Percentiles rank a stretch among this genome's conserved stretches.
Conservation (phyloP, 2,329 filamentous ascomycete genomes). For the Alternaria conjuncta region DNA sequence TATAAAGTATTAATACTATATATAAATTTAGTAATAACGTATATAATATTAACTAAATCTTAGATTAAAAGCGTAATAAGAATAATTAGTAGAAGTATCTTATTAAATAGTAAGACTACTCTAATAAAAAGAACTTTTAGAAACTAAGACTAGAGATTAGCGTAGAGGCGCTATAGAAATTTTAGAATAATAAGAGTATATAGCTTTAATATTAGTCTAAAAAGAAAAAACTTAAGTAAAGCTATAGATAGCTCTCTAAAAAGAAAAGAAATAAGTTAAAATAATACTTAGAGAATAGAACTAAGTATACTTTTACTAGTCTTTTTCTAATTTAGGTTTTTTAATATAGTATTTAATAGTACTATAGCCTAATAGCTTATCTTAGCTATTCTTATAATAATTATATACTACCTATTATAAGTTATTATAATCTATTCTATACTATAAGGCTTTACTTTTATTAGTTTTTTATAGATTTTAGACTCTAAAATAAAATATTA, state of each 20-base stretch:
- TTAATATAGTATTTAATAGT: background rate
- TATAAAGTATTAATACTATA: background rate
- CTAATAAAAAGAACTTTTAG: background rate
- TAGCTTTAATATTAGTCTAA: background rate
- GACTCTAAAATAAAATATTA: too few species aligned
- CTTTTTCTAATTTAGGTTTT: too few species aligned
- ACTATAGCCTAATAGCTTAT: background rate
- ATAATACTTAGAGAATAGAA: background rate
- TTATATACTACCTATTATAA: too few species aligned
- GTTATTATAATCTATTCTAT: too few species aligned
- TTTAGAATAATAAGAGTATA: background rate
- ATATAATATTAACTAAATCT: background rate
- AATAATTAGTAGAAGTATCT: background rate
- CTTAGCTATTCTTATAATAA: background rate
- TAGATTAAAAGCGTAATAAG: background rate
- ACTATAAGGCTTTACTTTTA: too few species aligned
- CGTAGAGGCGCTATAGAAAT: background rate
- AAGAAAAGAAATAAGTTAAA: background rate
- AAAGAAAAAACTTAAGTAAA: background rate
- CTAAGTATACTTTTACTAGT: too few species aligned
- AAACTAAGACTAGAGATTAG: background rate
- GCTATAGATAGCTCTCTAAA: background rate
- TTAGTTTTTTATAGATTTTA: too few species aligned
- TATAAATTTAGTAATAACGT: background rate
- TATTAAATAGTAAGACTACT: background rate